These are phyloP conservation scores for Cystobasidium sp. DNA, from an alignment of 1,284 basidiomycete genomes.

Conservation along the genomic window DNA sequence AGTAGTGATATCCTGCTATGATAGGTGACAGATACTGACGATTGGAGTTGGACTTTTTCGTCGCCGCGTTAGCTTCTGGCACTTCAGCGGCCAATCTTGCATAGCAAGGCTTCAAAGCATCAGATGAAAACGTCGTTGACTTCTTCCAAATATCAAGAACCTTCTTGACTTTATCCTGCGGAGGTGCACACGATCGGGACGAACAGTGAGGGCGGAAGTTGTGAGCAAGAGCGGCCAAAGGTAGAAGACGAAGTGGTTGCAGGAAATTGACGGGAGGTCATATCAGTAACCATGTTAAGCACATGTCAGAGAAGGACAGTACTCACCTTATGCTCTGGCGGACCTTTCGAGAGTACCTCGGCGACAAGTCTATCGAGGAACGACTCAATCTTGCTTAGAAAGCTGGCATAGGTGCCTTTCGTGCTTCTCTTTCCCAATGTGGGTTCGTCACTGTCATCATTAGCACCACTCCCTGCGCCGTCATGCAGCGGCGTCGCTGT, in stretches of 20 bases:
- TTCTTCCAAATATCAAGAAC: constrained; percentile 94
- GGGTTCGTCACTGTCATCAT: constrained; percentile 1
- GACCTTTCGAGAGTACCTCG: constrained; percentile 71
- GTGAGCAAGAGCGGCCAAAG: not conserved
- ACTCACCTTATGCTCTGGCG: constrained; percentile 74
- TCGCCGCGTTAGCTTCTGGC: not conserved
- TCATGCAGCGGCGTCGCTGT: constrained; percentile 39
- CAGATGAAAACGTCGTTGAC: constrained; percentile 76
- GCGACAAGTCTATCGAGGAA: constrained; percentile 80
- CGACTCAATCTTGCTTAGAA: constrained; percentile 82
- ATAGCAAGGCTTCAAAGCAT: constrained; percentile 61
- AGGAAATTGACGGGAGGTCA: not conserved
- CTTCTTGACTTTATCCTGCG: constrained; percentile 90
- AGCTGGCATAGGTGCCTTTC: constrained; percentile 75
- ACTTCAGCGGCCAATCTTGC: constrained; percentile 19
- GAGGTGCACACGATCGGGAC: not conserved
- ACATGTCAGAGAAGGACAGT: not conserved
- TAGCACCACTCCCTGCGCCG: constrained; percentile 2
- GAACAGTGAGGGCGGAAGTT: not conserved
- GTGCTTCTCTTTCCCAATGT: constrained; percentile 62
- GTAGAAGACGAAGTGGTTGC: not conserved
- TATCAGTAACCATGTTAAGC: not conserved
- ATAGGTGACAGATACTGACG: constrained; percentile 14
- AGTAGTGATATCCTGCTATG: not conserved
- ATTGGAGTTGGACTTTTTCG: constrained; percentile 10